A percentile compares a stretch with the other conserved stretches of the same genome.
Conservation (phyloP, 148 eudicot genomes). For the Simmondsia chinensis region DNA sequence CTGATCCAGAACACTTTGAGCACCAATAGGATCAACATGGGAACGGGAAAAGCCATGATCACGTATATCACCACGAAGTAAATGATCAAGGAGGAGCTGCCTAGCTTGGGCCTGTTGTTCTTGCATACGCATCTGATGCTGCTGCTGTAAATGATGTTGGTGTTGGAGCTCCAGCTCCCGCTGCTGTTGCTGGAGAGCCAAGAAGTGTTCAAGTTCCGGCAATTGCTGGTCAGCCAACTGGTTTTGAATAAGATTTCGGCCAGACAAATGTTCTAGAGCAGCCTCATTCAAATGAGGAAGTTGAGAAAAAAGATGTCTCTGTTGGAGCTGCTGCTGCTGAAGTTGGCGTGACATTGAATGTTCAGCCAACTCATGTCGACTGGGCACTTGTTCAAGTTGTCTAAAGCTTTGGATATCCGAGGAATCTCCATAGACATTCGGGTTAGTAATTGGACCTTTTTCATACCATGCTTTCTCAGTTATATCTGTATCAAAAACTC, state of each 20-base stretch:
- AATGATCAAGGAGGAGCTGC: conserved; percentile 65
- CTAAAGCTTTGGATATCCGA: conserved; percentile 39
- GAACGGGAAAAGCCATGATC: conserved; percentile 58
- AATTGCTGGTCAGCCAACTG: conserved; percentile 71
- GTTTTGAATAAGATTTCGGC: conserved; percentile 38
- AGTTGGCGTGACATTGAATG: conserved; percentile 41
- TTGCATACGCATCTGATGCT: conserved; percentile 55
- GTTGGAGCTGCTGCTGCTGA: conserved; percentile 55
- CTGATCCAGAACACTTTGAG: conserved; percentile 48
- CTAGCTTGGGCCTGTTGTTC: conserved; percentile 70
- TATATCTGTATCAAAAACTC: conserved; percentile 30
- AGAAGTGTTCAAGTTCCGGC: conserved; percentile 47
- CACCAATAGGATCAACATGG: conserved; percentile 44
- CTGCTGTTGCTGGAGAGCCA: conserved; percentile 61
- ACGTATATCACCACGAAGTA: conserved; percentile 47
- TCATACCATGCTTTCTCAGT: conserved; percentile 50
- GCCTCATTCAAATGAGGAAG: conserved; percentile 50
- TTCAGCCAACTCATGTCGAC: conserved; percentile 51
- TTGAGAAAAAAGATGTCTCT: conserved; percentile 38
- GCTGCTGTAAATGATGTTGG: conserved; percentile 40
- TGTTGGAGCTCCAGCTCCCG: conserved; percentile 33
- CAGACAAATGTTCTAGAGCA: conserved; percentile 34
- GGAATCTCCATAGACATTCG: conserved; percentile 46
- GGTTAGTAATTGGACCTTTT: conserved; percentile 32
- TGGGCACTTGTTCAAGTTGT: conserved; percentile 45